Percentiles rank a stretch among this genome's conserved stretches.
Conservation (phyloP, 768 basidiomycete species). For the Infundibulicybe gibba region DNA sequence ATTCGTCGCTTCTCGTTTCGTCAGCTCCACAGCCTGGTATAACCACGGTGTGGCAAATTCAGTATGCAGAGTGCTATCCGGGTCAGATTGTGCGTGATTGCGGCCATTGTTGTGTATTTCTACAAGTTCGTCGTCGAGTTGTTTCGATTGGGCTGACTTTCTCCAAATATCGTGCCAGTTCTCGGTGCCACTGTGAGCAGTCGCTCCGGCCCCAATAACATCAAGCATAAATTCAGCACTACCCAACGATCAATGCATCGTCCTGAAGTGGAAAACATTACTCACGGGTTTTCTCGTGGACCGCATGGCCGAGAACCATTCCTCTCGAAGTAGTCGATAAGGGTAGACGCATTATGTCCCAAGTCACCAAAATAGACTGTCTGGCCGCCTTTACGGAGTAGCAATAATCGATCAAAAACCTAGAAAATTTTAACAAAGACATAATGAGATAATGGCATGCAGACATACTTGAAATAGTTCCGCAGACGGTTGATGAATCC, state of each 20-base stretch:
- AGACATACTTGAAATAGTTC: slow-evolving; percentile 66
- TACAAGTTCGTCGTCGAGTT: slow-evolving; percentile 34
- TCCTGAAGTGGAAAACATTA: background rate
- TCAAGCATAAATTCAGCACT: slow-evolving; percentile 69
- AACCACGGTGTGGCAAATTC: slow-evolving; percentile 54
- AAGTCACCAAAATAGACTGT: slow-evolving; percentile 77
- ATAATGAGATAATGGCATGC: background rate
- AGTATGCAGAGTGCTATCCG: slow-evolving; percentile 30
- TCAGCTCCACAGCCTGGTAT: slow-evolving; percentile 40
- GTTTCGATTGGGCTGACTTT: slow-evolving; percentile 41
- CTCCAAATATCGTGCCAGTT: slow-evolving; percentile 63
- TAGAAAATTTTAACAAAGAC: background rate
- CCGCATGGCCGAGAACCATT: slow-evolving; percentile 65
- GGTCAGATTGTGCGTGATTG: slow-evolving; percentile 23
- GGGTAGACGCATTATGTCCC: slow-evolving; percentile 56
- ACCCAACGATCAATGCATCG: background rate
- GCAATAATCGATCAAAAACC: slow-evolving; percentile 72
- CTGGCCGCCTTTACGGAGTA: slow-evolving; percentile 69
- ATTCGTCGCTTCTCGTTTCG: slow-evolving; percentile 38
- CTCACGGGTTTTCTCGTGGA: slow-evolving; percentile 70
- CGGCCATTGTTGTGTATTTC: slow-evolving; percentile 46
- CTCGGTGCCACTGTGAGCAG: slow-evolving; percentile 42
- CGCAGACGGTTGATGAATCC: slow-evolving; percentile 68
- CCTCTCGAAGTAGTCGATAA: slow-evolving; percentile 73
- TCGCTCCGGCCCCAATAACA: slow-evolving; percentile 72